Evolutionary conservation across 2,329 filamentous ascomycete species (phyloP), one percentile per base, ranked within the genome.

Genomic region (Fusarium sp.): DNA sequence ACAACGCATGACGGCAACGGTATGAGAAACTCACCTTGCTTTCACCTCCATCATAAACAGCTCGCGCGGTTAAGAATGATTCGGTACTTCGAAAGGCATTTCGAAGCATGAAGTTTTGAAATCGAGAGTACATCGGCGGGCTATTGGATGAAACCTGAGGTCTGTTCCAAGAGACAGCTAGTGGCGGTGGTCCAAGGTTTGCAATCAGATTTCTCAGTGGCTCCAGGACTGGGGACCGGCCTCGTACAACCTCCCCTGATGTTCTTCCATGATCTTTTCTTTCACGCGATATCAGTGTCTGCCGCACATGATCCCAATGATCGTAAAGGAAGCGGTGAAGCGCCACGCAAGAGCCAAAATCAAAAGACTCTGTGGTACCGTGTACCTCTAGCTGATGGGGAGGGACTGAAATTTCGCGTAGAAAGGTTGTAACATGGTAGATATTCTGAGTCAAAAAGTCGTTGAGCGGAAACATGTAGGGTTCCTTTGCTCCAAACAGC

Each of bases 71-170:
- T 22, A 88, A 74, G 56, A 88, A 85, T 3, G 86, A 88, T 65
- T 90, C 88, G 0, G 84, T 85, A 64, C 85, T 86, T 34, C 85
- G 82, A 63, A 88, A 88, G 2, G 88, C 88, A 70, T 90, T 89
- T 15, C 85, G 83, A 41, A 91, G 80, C 88, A 91, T 91, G 68
- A 91, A 91, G 64, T 90, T 86, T 64, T 91, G 88, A 64, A 91
- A 91, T 24, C 87, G 80, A 3, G 87, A 89, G 71, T 90, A 91
- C 7, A 84, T 78, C 1, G 86, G 84, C 5, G 88, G 87, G 15
- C 76, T 84, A 62, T 90, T 91, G 25, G 81, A 74, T 1, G 85
- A 85, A n/a, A 90, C 85, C 45, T 85, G 82, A 9, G 88, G 88
- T 45, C 87, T 79, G 63, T 89, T 90, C 86, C 88, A 90, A 1